Percentiles rank a stretch among this genome's conserved stretches.
phyloP scores from a whole-genome alignment of 2,329 filamentous ascomycete genomes.

The Gyromitra esculenta region DNA sequence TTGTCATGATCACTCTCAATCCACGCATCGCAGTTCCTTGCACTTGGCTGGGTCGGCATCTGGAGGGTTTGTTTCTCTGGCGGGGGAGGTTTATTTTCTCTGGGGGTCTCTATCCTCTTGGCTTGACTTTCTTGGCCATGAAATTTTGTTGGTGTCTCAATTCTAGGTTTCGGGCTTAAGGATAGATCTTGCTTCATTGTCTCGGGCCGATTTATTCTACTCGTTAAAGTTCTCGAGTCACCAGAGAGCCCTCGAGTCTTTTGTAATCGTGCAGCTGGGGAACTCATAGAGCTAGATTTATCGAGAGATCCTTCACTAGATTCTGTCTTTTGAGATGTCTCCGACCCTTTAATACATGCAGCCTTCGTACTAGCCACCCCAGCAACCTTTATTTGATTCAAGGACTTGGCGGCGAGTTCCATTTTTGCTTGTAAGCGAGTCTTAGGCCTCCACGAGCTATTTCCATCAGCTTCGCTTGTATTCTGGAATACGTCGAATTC shows the following conservation, averaged over 20 bases:
- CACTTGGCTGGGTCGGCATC: not conserved
- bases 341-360: not conserved
- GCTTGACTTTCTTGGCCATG: not conserved
- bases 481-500: constrained; percentile 25
- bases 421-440: constrained; percentile 37
- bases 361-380: not conserved
- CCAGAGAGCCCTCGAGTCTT: not conserved
- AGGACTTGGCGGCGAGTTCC: constrained; percentile 19
- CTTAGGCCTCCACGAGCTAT: constrained; percentile 41
- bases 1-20: not conserved
- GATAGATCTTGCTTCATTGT: not conserved
- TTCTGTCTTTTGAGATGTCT: not conserved
- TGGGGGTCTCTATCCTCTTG: not conserved
- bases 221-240: not conserved
- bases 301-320: constrained; percentile 10
- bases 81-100: not conserved
- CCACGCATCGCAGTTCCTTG: not conserved
- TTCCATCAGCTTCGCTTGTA: constrained; percentile 18
- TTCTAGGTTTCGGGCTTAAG: constrained; percentile 1
- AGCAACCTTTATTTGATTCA: not conserved
- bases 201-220: not conserved
- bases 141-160: not conserved
- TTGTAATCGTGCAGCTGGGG: not conserved
- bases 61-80: not conserved
- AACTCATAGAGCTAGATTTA: not conserved